Evolutionary conservation across 306 rosid species (phyloP).

Genomic region (Lathyrus tuberosus): DNA sequence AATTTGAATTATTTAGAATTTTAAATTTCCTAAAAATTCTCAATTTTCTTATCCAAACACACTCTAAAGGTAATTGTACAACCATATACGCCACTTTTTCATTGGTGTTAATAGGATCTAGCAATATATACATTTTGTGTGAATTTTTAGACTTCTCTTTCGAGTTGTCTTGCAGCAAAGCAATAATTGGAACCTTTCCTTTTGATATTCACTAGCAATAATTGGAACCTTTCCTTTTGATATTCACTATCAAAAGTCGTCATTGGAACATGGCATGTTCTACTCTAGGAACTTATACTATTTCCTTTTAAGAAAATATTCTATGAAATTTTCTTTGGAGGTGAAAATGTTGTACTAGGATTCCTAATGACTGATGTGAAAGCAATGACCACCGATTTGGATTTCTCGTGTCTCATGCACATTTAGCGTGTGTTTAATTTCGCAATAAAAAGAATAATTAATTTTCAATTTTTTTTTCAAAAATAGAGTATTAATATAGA

Average conservation of each 20-base stretch:
- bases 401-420: too few species aligned
- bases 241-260: conserved; percentile 31
- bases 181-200: conserved; percentile 35
- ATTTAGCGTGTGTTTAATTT: too few species aligned
- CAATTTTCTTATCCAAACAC: too few species aligned
- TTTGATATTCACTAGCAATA: too few species aligned
- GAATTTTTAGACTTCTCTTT: conserved; percentile 4
- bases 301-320: background rate
- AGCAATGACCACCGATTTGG: background rate
- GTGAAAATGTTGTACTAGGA: conserved; percentile 6
- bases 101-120: conserved; percentile 32
- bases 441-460: too few species aligned
- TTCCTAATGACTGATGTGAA: background rate
- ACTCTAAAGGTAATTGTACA: conserved; percentile 32
- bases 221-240: conserved; percentile 34
- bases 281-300: background rate
- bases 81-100: conserved; percentile 34
- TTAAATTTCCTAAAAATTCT: too few species aligned
- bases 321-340: background rate
- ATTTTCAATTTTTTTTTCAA: too few species aligned
- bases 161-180: conserved; percentile 34
- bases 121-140: background rate
- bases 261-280: conserved; percentile 21
- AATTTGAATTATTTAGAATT: too few species aligned
- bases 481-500: too few species aligned